Conservation (phyloP, 306 rosid species). For the Quercus rubra region DNA sequence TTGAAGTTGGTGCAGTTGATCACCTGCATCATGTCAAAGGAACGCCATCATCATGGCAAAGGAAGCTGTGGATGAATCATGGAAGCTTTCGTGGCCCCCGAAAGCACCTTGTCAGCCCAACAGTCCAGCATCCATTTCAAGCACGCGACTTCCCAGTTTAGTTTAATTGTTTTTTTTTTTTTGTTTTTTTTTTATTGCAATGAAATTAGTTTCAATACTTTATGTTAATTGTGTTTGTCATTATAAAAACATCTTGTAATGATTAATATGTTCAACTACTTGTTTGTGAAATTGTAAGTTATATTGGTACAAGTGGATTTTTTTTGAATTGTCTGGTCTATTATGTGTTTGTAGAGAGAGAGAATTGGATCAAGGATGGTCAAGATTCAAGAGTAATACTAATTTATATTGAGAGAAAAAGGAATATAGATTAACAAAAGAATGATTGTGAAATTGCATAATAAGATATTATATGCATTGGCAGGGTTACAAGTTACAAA, state of each 20-base stretch:
- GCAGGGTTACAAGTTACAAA: not conserved
- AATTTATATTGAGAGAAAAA: too few relatives aligned
- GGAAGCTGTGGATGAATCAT: conserved; percentile 66
- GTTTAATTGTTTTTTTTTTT: not conserved
- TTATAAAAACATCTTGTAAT: too few relatives aligned
- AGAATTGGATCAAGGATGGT: not conserved
- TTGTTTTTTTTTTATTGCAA: not conserved
- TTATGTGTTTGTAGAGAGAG: not conserved
- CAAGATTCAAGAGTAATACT: too few relatives aligned
- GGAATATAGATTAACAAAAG: too few relatives aligned
- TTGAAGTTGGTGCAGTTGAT: not conserved
- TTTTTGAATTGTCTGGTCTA: not conserved
- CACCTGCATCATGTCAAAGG: conserved; percentile 2
- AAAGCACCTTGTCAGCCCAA: conserved; percentile 60
- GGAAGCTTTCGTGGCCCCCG: conserved; percentile 64
- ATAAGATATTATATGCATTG: not conserved
- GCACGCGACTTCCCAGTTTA: conserved; percentile 45
- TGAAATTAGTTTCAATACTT: not conserved
- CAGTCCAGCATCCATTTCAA: conserved; percentile 39
- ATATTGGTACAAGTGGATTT: not conserved
- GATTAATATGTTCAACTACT: too few relatives aligned
- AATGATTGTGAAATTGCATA: too few relatives aligned
- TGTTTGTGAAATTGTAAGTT: not conserved
- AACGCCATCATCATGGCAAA: conserved; percentile 20
- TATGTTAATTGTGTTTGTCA: not conserved